Base-by-base conservation (phyloP, 352 stramenopile species). In the Globisporangium ultimum region DNA sequence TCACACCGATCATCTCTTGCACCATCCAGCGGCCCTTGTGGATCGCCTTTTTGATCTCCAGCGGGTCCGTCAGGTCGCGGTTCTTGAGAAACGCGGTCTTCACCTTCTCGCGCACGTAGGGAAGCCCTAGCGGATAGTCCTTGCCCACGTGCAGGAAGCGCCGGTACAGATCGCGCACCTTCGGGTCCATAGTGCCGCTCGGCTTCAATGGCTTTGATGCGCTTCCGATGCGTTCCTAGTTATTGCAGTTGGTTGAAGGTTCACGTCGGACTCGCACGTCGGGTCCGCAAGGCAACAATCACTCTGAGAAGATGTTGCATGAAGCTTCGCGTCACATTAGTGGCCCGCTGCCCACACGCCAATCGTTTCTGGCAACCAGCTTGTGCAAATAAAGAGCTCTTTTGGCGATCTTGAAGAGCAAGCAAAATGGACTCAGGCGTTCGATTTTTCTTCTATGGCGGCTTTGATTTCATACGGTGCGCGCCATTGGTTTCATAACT, bases 161-260 rank as follows among this genome's bases (percentile, higher is more conserved):
- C 80, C 97, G 98, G 81, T 99, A 99, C 21, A 99, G 67, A 68
- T 98, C 93, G 60, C 96, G 83, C 56, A 98, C 94, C 22, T 97
- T 79, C 7, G 95, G 87, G 55, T 98, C 80, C 84, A 99, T 98
- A 45, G 34, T 34, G 40, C 5, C 14, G 21, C 32, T 20, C 3
- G 55, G 24, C 45, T 61, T 61, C 55, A 7, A 41, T n/a, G 36
- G 12, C 36, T 41, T 18, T 15, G 40, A 45, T 45, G 40, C 28
- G 28, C 28, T 36, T 36, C 24, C 24, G 24, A 32, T 32, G 24
- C 5, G 2, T 36, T 5, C 24, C 24, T 5, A 28, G 28, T 5
- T 11, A 5, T 36, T 36, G 28, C 28, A 36, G 28, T 36, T 36
- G 28, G 28, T 5, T 28, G 28, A 36, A 36, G 5, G 28, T 5